A percentile compares a stretch with the other conserved stretches of the same genome.
phyloP scores from a whole-genome alignment of 2,329 filamentous ascomycete species.

The Harringtonia lauricola region DNA sequence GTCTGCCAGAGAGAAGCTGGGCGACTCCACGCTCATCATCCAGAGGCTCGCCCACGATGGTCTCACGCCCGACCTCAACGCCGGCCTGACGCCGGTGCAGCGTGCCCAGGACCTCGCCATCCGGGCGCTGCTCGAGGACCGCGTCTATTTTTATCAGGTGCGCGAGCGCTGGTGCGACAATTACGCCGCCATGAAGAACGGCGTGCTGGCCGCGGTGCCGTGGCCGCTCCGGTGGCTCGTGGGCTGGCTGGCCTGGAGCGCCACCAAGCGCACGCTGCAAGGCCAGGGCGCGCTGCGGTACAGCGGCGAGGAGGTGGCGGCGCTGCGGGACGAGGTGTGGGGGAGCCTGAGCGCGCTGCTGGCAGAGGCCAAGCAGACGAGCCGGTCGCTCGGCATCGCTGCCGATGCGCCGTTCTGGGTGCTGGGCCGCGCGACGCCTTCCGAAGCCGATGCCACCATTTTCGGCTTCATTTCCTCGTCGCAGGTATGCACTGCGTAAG shows the following conservation, averaged over 20 bases:
- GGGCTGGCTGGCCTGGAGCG: constrained; percentile 36
- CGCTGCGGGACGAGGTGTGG: constrained; percentile 41
- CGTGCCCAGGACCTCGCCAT: constrained; percentile 39
- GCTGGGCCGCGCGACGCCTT: constrained; percentile 39
- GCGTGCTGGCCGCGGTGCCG: constrained; percentile 34
- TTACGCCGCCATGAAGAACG: constrained; percentile 45
- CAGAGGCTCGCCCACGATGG: constrained; percentile 28
- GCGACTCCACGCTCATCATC: constrained; percentile 46
- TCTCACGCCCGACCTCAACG: constrained; percentile 37
- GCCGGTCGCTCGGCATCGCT: constrained; percentile 7
- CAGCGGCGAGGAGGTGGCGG: constrained; percentile 33
- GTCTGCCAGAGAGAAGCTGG: constrained; percentile 17
- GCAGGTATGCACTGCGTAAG: constrained; percentile 42
- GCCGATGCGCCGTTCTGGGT: constrained; percentile 41
- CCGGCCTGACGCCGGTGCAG: constrained; percentile 22
- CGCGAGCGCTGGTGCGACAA: constrained; percentile 28
- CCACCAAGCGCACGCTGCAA: constrained; percentile 30
- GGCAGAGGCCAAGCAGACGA: constrained; percentile 18
- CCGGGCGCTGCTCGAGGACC: constrained; percentile 46
- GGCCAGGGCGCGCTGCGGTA: constrained; percentile 46
- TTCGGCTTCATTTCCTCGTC: constrained; percentile 47
- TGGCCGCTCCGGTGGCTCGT: constrained; percentile 40
- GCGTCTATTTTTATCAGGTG: constrained; percentile 45
- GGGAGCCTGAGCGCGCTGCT: constrained; percentile 34
- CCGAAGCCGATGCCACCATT: constrained; percentile 44